Base-by-base conservation (phyloP, 306 rosid species). In the Cicer bijugum region DNA sequence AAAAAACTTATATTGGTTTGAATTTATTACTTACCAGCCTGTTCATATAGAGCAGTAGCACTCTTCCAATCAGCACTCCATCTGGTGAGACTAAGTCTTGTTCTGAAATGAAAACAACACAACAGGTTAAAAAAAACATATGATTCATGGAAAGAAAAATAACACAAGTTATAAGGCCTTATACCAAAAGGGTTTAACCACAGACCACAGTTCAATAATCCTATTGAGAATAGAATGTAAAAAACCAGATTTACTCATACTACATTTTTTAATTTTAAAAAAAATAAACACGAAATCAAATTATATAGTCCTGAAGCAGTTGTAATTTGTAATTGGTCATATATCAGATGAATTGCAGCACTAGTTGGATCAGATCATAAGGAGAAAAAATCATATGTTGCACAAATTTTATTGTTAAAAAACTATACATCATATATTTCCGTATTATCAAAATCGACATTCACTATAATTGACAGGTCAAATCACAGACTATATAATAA, bases 31-130 rank as follows among this genome's bases (percentile, higher is more conserved):
- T 72, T 79, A 83, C 98, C 98, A 39, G 98, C 98, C 74, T 94
- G 91, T 69, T 94, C 98, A 81, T 91, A 94, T 15, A 91, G 90
- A 63, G 43, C 86, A 68, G 98, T 87, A 60, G 97, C 98, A 65
- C 65, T 74, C 75, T 65, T 79, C 98, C 98, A 93, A 83, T 93
- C 98, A 37, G 97, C 96, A 84, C 57, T 91, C 98, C 98, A 94
- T 76, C 98, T 88, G 19, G 96, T 91, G 53, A 94, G 85, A 81
- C 87, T 89, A 55, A 91, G 98, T 82, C 75, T 88, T 45, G 98
- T 94, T 72, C 98, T 94, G 85, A 57, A 52, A 16, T 20, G 12
- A 61, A 55, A 77, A 47, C 37, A 43, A 46, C 35, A 28, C 35
- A 28, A 28, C 4, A 28, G 35, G 35, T 17, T 48, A 17, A 33